A percentile compares a stretch with the other conserved stretches of the same genome.
phyloP scores from a whole-genome alignment of 2,329 filamentous ascomycete genomes.

The Pseudogymnoascus pannorum region DNA sequence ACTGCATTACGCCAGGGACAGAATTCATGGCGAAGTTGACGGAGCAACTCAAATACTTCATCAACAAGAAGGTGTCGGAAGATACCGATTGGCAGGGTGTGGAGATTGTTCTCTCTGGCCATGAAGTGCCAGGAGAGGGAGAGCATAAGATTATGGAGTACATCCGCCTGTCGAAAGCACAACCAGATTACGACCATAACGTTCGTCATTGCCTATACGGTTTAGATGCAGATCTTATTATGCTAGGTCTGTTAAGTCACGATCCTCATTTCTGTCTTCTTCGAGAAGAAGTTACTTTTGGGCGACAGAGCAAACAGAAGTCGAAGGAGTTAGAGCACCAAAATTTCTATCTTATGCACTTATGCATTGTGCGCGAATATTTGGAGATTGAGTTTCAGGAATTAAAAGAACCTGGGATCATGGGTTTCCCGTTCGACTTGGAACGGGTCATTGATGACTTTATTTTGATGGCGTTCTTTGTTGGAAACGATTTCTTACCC shows the following conservation, averaged over 20 bases:
- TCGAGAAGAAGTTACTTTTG: conserved; percentile 96
- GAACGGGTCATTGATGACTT: conserved; percentile 98
- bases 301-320: conserved; percentile 71
- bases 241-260: conserved; percentile 93
- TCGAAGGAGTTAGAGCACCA: conserved; percentile 97
- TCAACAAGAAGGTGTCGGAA: conserved; percentile 97
- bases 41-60: conserved; percentile 91
- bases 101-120: conserved; percentile 90
- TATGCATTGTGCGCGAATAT: conserved; percentile 96
- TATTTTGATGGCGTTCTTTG: conserved; percentile 98
- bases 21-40: conserved; percentile 98
- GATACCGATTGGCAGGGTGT: conserved; percentile 97
- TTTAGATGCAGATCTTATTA: conserved; percentile 94
- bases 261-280: conserved; percentile 97
- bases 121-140: conserved; percentile 95
- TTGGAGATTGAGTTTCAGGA: conserved; percentile 96
- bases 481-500: conserved; percentile 97
- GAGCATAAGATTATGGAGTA: conserved; percentile 99
- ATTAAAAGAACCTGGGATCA: conserved; percentile 62
- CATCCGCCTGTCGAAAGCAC: conserved; percentile 93
- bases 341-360: conserved; percentile 95
- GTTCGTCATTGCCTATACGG: conserved; percentile 96
- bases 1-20: conserved; percentile 96
- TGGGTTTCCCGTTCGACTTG: conserved; percentile 81
- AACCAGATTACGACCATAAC: conserved; percentile 86